Percentiles rank a stretch among this genome's conserved stretches.
Conservation (phyloP, 202 grass and related monocot genomes). For the Carex arenaria region DNA sequence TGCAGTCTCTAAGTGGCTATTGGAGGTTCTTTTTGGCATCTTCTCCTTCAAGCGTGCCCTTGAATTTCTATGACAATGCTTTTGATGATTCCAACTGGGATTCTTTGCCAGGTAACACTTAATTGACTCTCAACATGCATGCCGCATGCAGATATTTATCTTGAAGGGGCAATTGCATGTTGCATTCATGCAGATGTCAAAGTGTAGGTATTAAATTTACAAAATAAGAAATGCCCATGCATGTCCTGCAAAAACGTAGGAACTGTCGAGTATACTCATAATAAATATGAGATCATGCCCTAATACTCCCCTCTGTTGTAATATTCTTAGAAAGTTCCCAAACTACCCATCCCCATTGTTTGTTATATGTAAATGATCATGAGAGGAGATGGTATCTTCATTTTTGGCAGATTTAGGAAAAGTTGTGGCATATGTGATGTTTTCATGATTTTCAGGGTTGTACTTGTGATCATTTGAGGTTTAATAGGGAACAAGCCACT, state of each 20-base stretch:
- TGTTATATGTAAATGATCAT: not conserved
- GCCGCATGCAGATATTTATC: not conserved
- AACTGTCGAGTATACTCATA: not conserved
- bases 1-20: conserved; percentile 65
- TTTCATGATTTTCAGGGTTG: not conserved
- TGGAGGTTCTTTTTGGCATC: conserved; percentile 74
- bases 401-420: not conserved
- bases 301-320: not conserved
- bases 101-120: conserved; percentile 59
- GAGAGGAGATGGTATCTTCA: not conserved
- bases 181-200: not conserved
- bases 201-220: not conserved
- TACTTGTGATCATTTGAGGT: not conserved
- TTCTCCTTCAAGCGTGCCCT: conserved; percentile 61
- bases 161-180: not conserved
- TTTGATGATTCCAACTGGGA: conserved; percentile 80
- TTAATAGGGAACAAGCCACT: not conserved
- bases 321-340: not conserved
- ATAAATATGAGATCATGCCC: not conserved
- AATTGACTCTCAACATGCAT: not conserved
- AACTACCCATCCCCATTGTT: not conserved
- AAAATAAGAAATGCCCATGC: not conserved
- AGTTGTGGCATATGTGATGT: not conserved
- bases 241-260: not conserved
- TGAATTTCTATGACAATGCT: conserved; percentile 48